A percentile compares a stretch with the other conserved stretches of the same genome.
phyloP scores from a whole-genome alignment of 1,139 yeast species.

The Diutina pseudorugosa region DNA sequence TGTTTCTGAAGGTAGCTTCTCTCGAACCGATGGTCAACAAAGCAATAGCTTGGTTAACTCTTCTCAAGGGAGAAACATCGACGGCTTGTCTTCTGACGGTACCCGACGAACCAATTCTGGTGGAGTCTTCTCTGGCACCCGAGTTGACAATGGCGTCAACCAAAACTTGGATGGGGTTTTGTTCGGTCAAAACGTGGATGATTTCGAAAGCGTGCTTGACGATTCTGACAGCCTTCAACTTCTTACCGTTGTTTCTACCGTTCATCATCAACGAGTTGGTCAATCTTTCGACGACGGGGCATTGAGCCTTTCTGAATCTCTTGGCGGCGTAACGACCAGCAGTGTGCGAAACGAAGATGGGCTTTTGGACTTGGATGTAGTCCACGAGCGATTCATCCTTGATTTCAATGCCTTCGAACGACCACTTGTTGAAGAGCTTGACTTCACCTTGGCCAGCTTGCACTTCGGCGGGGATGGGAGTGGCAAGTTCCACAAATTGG shows the following conservation, averaged over 20 bases:
- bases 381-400: slow-evolving; percentile 97
- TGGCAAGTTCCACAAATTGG: slow-evolving; percentile 77
- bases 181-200: slow-evolving; percentile 94
- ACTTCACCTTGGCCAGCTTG: slow-evolving; percentile 94
- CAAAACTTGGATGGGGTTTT: slow-evolving; percentile 98
- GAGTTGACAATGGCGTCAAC: slow-evolving; percentile 99
- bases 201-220: slow-evolving; percentile 98
- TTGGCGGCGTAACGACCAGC: slow-evolving; percentile 99
- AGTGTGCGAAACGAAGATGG: slow-evolving; percentile 97
- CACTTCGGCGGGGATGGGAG: slow-evolving; percentile 93
- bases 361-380: slow-evolving; percentile 95
- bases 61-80: slow-evolving; percentile 99
- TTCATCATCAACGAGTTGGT: slow-evolving; percentile 99
- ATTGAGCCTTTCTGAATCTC: slow-evolving; percentile 99
- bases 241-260: slow-evolving; percentile 99
- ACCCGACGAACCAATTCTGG: slow-evolving; percentile 99
- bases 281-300: slow-evolving; percentile 98
- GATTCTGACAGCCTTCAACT: slow-evolving; percentile 99
- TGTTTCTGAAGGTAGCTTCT: slow-evolving; percentile 99
- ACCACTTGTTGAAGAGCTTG: slow-evolving; percentile 99
- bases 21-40: slow-evolving; percentile 99
- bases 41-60: slow-evolving; percentile 99
- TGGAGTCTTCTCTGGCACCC: slow-evolving; percentile 99
- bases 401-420: slow-evolving; percentile 93
- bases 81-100: slow-evolving; percentile 99